Evolutionary conservation across 371 early-diverging fungal genomes (phyloP).

Genomic region (Mortierella sp.): DNA sequence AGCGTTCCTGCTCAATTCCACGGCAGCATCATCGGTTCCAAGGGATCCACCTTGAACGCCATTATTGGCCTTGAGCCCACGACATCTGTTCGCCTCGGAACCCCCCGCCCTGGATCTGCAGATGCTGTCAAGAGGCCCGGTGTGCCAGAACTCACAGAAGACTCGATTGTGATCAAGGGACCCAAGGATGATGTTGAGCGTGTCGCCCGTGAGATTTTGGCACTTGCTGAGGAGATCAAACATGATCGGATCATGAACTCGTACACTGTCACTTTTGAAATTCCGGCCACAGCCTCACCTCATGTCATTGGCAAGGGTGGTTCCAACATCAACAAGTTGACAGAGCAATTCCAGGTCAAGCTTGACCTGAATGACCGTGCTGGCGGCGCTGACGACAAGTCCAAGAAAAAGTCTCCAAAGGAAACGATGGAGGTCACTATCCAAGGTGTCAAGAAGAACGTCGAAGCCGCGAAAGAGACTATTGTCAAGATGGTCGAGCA

Average conservation of each 20-base stretch:
- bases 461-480: conserved; percentile 77
- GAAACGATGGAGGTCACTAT: conserved; percentile 75
- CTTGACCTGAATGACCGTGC: conserved; percentile 77
- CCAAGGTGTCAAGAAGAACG: conserved; percentile 84
- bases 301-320: conserved; percentile 93
- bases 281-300: conserved; percentile 77
- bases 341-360: conserved; percentile 81
- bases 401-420: conserved; percentile 54
- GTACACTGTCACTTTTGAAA: conserved; percentile 72
- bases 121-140: conserved; percentile 55
- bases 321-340: conserved; percentile 80
- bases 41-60: conserved; percentile 77
- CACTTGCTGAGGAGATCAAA: conserved; percentile 73
- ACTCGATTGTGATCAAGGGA: conserved; percentile 84
- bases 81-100: conserved; percentile 79
- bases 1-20: conserved; percentile 81
- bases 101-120: conserved; percentile 47
- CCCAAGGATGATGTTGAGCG: conserved; percentile 80
- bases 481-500: conserved; percentile 74
- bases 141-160: conserved; percentile 56
- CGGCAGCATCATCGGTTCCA: conserved; percentile 78
- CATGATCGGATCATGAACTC: conserved; percentile 73
- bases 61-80: conserved; percentile 67
- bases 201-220: conserved; percentile 71
- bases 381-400: conserved; percentile 54